A percentile compares a stretch with the other conserved stretches of the same genome.
Conservation (phyloP, 78 protist genomes). For the Dictyostelium capitatum region DNA sequence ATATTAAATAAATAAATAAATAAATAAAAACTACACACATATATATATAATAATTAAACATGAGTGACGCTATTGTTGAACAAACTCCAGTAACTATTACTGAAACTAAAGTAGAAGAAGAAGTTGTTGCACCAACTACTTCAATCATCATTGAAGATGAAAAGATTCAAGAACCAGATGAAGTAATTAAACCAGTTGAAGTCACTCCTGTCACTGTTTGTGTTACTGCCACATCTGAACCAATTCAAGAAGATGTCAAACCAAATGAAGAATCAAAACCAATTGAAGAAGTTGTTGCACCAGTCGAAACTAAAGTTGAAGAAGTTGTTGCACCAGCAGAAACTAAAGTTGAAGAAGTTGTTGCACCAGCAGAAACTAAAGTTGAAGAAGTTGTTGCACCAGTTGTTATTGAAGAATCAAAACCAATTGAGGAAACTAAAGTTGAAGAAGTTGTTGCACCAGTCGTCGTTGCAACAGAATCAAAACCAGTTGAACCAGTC, state of each 20-base stretch:
- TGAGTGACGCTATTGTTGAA: not conserved
- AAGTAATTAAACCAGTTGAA: not conserved
- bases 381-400: not conserved
- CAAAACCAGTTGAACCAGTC: constrained; percentile 6
- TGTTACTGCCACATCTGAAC: not conserved
- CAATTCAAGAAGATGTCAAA: not conserved
- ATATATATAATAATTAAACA: not conserved
- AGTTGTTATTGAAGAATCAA: not conserved
- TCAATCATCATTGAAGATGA: not conserved
- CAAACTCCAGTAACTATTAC: not conserved
- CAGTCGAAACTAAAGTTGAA: not conserved
- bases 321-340: not conserved
- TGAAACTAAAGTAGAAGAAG: not conserved
- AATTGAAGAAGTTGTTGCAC: not conserved
- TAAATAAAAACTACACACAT: not conserved
- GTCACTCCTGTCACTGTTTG: not conserved
- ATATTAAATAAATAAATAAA: not conserved
- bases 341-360: not conserved
- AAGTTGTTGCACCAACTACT: not conserved
- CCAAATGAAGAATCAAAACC: no score
- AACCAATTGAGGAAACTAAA: not conserved
- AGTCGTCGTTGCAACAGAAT: not conserved
- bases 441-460: not conserved
- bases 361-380: not conserved
- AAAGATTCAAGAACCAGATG: not conserved